Base-by-base conservation (phyloP, 2,329 filamentous ascomycete species). In the Fusarium sambucinum region DNA sequence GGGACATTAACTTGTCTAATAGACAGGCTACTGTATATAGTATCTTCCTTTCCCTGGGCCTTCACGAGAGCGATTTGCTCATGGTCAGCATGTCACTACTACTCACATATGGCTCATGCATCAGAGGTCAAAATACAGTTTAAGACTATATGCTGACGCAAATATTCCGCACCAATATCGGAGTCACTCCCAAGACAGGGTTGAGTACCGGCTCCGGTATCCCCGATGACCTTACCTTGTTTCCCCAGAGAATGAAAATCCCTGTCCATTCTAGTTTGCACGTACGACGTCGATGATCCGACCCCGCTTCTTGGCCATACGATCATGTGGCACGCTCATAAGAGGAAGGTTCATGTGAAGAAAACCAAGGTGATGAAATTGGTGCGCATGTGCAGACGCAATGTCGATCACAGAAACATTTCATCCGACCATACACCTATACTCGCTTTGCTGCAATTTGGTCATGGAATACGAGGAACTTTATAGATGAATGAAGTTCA, bases 251-350 rank as follows among this genome's bases (percentile, higher is more conserved):
- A 29, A 27, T n/a, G 14, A 50, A 19, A 6, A 50, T 16, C 46
- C 46, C 32, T 5, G 46, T 21, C 19, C 45, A 12, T 17, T 48
- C 2, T 23, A 25, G 7, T 9, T 16, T 37, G 41, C 27, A 16
- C 9, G n/a, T 50, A 9, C 13, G n/a, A 50, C 32, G 17, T 25
- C 23, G 21, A 50, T n/a, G 32, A 21, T 48, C 16, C 19, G 10
- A 53, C 59, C 59, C 59, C 59, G 41, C 57, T 62, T 35, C 51
- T 62, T 42, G 40, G 33, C 17, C 47, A 16, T 41, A 16, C 46
- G 35, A 62, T 55, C 59, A 62, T 62, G 59, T 46, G 59, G 21
- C 13, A 21, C n/a, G 6, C 29, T 29, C 19, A 12, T 23, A 55
- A 32, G 6, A 45, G 59, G 40, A 46, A 55, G 41, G 47, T 62